Percentiles rank a stretch among this genome's conserved stretches.
phyloP scores from a whole-genome alignment of 2,329 filamentous ascomycete species.

The Colletotrichum eremochloae region DNA sequence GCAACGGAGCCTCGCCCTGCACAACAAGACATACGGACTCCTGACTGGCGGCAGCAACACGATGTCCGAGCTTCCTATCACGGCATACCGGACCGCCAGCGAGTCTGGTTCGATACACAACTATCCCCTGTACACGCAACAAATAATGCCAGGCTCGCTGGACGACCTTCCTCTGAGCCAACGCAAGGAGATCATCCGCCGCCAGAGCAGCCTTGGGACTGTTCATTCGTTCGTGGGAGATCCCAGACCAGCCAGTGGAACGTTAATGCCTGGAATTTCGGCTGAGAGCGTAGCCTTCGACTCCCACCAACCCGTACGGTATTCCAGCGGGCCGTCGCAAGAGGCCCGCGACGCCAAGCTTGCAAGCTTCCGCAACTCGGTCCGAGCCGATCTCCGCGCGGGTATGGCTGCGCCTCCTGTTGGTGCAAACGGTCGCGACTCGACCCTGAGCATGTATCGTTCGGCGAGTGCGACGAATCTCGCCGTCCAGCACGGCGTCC shows the following conservation, averaged over 20 bases:
- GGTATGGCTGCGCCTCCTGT: slow-evolving; percentile 52
- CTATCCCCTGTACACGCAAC: slow-evolving; percentile 48
- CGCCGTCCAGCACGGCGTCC: slow-evolving; percentile 45
- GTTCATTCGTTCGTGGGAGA: slow-evolving; percentile 46
- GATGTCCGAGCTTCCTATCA: slow-evolving; percentile 46
- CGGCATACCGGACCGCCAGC: slow-evolving; percentile 49
- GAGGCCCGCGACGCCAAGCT: slow-evolving; percentile 70
- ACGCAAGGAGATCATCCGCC: slow-evolving; percentile 70
- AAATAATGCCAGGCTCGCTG: slow-evolving; percentile 46
- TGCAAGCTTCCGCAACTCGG: slow-evolving; percentile 75
- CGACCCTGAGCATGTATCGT: slow-evolving; percentile 49
- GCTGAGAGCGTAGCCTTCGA: slow-evolving; percentile 59
- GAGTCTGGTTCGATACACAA: slow-evolving; percentile 59
- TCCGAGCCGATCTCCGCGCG: slow-evolving; percentile 71
- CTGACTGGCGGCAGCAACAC: slow-evolving; percentile 46
- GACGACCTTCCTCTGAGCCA: slow-evolving; percentile 81
- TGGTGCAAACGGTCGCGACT: slow-evolving; percentile 53
- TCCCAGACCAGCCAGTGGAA: slow-evolving; percentile 17
- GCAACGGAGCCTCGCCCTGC: slow-evolving; percentile 67
- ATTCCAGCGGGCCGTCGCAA: slow-evolving; percentile 57
- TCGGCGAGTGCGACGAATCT: slow-evolving; percentile 48
- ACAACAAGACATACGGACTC: slow-evolving; percentile 63
- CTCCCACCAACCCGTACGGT: slow-evolving; percentile 68
- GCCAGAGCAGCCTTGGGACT: slow-evolving; percentile 59
- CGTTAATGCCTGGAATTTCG: slow-evolving; percentile 20